A percentile compares a stretch with the other conserved stretches of the same genome.
Evolutionary conservation across 2,329 filamentous ascomycete genomes (phyloP).

Genomic region (Chrysoporthe austroafricana): DNA sequence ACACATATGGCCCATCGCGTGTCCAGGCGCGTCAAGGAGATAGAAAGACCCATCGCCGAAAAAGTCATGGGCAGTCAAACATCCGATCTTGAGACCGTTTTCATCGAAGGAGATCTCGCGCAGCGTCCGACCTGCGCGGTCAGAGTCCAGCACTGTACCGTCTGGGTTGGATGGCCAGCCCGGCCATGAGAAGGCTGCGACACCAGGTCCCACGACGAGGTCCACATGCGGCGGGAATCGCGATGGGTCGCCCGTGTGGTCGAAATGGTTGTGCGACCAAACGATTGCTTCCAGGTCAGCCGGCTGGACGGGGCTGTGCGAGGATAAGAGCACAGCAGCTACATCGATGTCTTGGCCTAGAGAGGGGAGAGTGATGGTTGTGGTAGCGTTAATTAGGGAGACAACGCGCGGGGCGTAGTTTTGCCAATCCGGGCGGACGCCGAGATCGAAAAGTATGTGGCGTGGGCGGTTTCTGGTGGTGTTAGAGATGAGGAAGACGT

Average conservation of each 20-base stretch:
- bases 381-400: slow-evolving; percentile 18
- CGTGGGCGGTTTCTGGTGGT: slow-evolving; percentile 15
- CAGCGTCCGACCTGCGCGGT: background rate
- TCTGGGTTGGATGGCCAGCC: slow-evolving; percentile 30
- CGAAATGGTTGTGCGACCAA: slow-evolving; percentile 34
- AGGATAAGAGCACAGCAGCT: background rate
- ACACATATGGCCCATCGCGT: slow-evolving; percentile 31
- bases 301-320: background rate
- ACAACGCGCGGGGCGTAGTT: slow-evolving; percentile 28
- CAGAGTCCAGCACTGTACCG: slow-evolving; percentile 14
- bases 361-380: background rate
- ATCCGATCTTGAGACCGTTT: slow-evolving; percentile 36
- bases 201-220: slow-evolving; percentile 33
- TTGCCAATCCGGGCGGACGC: slow-evolving; percentile 32
- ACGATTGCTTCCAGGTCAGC: slow-evolving; percentile 17
- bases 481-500: slow-evolving; percentile 29
- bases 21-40: slow-evolving; percentile 33
- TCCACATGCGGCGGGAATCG: slow-evolving; percentile 29
- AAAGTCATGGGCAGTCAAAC: slow-evolving; percentile 32
- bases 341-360: slow-evolving; percentile 1
- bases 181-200: slow-evolving; percentile 29
- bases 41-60: slow-evolving; percentile 35
- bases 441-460: slow-evolving; percentile 35
- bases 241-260: slow-evolving; percentile 32
- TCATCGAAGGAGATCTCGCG: slow-evolving; percentile 17